Base-by-base conservation (phyloP, 805 yeast genomes). In the Scheffersomyces spartinae region DNA sequence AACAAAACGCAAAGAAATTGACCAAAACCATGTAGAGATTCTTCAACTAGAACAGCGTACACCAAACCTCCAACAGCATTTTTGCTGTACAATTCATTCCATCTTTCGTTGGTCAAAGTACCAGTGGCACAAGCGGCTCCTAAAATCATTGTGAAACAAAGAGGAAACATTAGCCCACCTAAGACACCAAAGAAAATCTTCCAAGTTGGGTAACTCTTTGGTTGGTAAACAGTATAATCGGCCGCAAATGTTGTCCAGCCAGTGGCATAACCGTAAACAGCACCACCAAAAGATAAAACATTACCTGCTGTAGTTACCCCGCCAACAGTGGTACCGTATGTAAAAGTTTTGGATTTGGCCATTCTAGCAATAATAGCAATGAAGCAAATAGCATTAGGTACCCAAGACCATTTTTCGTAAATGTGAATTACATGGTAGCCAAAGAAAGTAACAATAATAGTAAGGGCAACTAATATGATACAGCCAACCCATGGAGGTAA, bases 401-500 rank as follows among this genome's bases (percentile, higher is more conserved):
- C 64, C 95, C 95, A 86, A 9, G 85, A 64, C 70, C 73, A 82
- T 49, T 75, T 78, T 59, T 85, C 95, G 50, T 79, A 85, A 6
- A 60, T 26, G 47, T 85, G 95, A 35, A 86, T 82, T 31, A 74
- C 73, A 34, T 68, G 69, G 64, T 85, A 83, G 35, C 96, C 96
- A 38, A 84, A 80, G 47, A 84, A 67, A 9, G 94, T 70, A 22
- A 86, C 77, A 17, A 77, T 6, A 33, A 81, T 68, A 26, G 94
- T 82, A 34, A 68, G 61, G 21, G 73, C 28, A 18, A 80, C 68
- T 40, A 86, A 59, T 31, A 86, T 68, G 26, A 86, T 42, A 52
- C 93, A 77, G 18, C 91, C 95, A 19, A 84, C 95, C 91, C 94
- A 81, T 19, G 88, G 80, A 20, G 96, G 95, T 38, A 78, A 59